Percentiles rank a stretch among this genome's conserved stretches.
Conservation (phyloP, 306 rosid genomes). For the Citrullus colocynthis region DNA sequence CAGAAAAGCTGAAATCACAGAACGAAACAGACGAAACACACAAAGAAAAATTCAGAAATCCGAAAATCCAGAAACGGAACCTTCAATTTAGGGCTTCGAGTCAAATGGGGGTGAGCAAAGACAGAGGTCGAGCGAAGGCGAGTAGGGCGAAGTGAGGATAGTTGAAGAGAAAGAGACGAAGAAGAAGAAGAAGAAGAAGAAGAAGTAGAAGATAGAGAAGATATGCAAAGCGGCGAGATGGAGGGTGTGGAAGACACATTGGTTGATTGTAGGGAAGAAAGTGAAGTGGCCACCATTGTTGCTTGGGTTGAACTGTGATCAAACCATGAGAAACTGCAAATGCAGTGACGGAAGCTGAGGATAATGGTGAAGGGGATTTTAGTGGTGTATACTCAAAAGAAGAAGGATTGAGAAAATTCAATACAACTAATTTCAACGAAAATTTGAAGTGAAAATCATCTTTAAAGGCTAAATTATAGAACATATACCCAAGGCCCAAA, state of each 20-base stretch:
- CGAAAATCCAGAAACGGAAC: constrained; percentile 4
- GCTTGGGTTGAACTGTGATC: background rate
- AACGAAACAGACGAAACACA: background rate
- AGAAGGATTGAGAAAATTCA: background rate
- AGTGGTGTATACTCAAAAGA: background rate
- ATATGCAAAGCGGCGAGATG: constrained; percentile 4
- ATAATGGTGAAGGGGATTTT: background rate
- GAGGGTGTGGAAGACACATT: constrained; percentile 23
- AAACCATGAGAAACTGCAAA: background rate
- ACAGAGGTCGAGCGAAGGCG: constrained; percentile 28
- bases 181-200: constrained; percentile 26
- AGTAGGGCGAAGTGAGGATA: constrained; percentile 24
- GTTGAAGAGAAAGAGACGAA: constrained; percentile 1
- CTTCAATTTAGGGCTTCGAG: constrained; percentile 26
- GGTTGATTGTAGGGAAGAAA: constrained; percentile 32
- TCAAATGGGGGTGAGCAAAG: constrained; percentile 14
- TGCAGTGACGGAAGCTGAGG: background rate
- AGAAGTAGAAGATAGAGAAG: constrained; percentile 9
- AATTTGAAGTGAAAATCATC: background rate
- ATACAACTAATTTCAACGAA: background rate
- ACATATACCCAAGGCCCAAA: too few species aligned
- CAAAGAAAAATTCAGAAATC: background rate
- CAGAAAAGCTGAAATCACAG: background rate
- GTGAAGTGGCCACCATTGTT: constrained; percentile 33
- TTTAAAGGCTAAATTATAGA: too few species aligned